Conservation (phyloP, 2,329 filamentous ascomycete species). For the Xylaria sp. region DNA sequence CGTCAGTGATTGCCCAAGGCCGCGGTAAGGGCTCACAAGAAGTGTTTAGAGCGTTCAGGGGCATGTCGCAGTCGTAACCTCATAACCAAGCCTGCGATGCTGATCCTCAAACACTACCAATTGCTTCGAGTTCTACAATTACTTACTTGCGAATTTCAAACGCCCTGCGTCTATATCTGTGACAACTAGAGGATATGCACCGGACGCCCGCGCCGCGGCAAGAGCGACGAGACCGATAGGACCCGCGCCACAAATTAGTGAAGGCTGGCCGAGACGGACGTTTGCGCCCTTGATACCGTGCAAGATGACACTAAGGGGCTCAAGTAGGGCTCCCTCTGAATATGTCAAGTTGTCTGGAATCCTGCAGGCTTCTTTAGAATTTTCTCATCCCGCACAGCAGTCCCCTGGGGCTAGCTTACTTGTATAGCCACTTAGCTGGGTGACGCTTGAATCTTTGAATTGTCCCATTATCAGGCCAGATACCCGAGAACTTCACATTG, state of each 20-base stretch:
- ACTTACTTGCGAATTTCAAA: constrained; percentile 62
- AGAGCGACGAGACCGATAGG: constrained; percentile 70
- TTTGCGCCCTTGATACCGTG: constrained; percentile 66
- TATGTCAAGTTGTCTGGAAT: constrained; percentile 67
- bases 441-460: constrained; percentile 71
- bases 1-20: constrained; percentile 10
- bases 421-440: constrained; percentile 68
- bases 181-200: constrained; percentile 71
- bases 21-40: not conserved
- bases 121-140: not conserved
- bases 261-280: constrained; percentile 64
- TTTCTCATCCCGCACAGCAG: not conserved
- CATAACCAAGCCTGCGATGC: not conserved
- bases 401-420: constrained; percentile 45
- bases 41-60: not conserved
- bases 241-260: constrained; percentile 69
- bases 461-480: constrained; percentile 69
- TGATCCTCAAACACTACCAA: not conserved
- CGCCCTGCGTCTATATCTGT: constrained; percentile 69
- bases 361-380: constrained; percentile 34
- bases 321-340: constrained; percentile 69
- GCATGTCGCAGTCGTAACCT: not conserved
- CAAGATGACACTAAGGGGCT: constrained; percentile 71
- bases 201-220: constrained; percentile 67
- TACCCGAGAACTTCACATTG: constrained; percentile 68